A percentile compares a stretch with the other conserved stretches of the same genome.
phyloP scores from a whole-genome alignment of 352 stramenopile genomes.

The Phytopythium vexans region DNA sequence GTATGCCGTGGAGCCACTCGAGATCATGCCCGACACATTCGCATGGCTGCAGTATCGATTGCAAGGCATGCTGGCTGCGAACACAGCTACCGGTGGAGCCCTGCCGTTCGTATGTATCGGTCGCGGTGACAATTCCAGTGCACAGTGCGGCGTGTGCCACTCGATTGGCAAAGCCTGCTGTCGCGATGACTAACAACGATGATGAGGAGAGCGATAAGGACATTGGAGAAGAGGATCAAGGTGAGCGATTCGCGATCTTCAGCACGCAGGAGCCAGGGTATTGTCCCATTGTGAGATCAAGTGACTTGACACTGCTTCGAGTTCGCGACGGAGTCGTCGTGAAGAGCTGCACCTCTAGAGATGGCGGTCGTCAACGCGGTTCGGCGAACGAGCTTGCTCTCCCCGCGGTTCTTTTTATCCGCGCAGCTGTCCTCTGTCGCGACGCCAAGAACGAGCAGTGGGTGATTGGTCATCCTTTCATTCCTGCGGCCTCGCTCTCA shows the following conservation, averaged over 20 bases:
- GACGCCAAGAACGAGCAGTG: slow-evolving; percentile 13
- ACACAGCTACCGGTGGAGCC: slow-evolving; percentile 17
- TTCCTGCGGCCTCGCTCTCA: background rate
- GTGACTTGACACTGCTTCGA: background rate
- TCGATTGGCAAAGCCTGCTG: too few species aligned
- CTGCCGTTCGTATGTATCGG: slow-evolving; percentile 21
- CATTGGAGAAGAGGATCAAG: background rate
- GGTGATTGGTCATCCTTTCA: slow-evolving; percentile 10
- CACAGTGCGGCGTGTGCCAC: too few species aligned
- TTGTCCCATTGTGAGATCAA: slow-evolving; percentile 5
- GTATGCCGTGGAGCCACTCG: slow-evolving; percentile 8
- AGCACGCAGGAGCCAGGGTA: slow-evolving; percentile 11
- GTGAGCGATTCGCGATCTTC: slow-evolving; percentile 7
- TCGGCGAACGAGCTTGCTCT: too few species aligned
- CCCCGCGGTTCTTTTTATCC: slow-evolving; percentile 6
- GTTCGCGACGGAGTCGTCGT: background rate
- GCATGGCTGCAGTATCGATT: slow-evolving; percentile 6
- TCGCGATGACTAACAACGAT: too few species aligned
- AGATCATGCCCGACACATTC: slow-evolving; percentile 11
- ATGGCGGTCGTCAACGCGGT: too few species aligned
- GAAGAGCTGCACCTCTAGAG: background rate
- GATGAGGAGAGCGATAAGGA: background rate
- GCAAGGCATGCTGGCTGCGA: slow-evolving; percentile 22
- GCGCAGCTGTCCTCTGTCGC: slow-evolving; percentile 6
- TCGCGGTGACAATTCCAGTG: background rate